Conservation (phyloP, 2,329 filamentous ascomycete genomes). For the Volutella citrinella region DNA sequence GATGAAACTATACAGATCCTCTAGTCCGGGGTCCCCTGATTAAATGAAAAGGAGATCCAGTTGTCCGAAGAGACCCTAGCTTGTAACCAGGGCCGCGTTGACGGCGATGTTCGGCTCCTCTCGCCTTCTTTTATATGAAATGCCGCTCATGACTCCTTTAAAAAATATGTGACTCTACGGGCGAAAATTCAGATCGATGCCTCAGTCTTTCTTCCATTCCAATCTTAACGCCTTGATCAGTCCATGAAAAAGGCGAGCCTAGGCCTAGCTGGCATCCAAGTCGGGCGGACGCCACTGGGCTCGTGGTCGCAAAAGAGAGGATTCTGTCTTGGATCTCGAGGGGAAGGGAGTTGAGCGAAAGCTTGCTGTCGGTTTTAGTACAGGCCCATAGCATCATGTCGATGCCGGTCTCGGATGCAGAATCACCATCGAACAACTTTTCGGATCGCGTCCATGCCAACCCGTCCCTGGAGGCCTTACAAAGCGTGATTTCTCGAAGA, state of each 20-base stretch:
- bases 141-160: constrained; percentile 11
- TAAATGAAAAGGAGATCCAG: no score
- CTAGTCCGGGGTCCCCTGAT: no score
- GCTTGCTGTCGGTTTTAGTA: constrained; percentile 1
- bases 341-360: constrained; percentile 11
- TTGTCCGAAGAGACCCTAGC: no score
- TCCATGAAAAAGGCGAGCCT: constrained; percentile 11
- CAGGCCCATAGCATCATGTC: constrained; percentile 17
- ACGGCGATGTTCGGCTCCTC: no score
- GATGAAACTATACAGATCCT: no score
- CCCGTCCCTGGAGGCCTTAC: constrained; percentile 3
- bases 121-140: constrained; percentile 16
- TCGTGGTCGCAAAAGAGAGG: constrained; percentile 8
- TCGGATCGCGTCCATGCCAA: constrained; percentile 8
- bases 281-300: constrained; percentile 10
- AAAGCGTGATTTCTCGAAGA: constrained; percentile 12
- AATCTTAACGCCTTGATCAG: constrained; percentile 11
- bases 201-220: constrained; percentile 10
- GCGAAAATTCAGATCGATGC: constrained; percentile 10
- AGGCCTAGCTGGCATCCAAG: constrained; percentile 10
- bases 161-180: constrained; percentile 14
- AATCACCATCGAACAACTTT: constrained; percentile 7
- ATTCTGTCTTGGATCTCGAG: constrained; percentile 16
- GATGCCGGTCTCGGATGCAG: constrained; percentile 12
- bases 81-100: no score